phyloP scores from a whole-genome alignment of 768 basidiomycete species.

The Coprinopsis marcescibilis region DNA sequence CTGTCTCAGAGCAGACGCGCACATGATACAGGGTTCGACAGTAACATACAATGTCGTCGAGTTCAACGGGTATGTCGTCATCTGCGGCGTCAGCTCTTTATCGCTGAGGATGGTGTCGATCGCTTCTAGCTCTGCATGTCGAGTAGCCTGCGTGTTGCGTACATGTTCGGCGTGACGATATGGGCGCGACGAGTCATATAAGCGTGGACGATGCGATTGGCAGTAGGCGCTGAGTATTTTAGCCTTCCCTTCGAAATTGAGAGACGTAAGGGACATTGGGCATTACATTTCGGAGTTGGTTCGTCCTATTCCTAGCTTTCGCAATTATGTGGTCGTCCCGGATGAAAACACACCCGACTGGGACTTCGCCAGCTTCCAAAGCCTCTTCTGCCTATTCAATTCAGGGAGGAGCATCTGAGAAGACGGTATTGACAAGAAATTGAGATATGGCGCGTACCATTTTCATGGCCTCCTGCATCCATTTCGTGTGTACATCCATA shows the following conservation, averaged over 20 bases:
- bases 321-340: constrained; percentile 74
- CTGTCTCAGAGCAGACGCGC: constrained; percentile 91
- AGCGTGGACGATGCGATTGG: constrained; percentile 5
- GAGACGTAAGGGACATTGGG: no score
- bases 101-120: constrained; percentile 82
- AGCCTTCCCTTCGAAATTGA: no score
- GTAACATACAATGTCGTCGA: constrained; percentile 92
- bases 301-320: constrained; percentile 86
- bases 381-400: constrained; percentile 88
- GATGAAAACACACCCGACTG: constrained; percentile 95
- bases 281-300: constrained; percentile 88
- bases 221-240: constrained; percentile 18
- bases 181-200: neutral
- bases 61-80: constrained; percentile 56
- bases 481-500: constrained; percentile 40
- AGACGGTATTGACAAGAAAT: constrained; percentile 1
- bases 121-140: constrained; percentile 96
- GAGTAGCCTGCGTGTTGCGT: constrained; percentile 67
- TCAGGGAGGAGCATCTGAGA: neutral
- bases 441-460: constrained; percentile 50
- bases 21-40: constrained; percentile 99
- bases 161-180: neutral
- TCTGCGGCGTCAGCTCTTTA: constrained; percentile 45
- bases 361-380: constrained; percentile 78
- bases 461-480: constrained; percentile 79